Evolutionary conservation across 1,284 basidiomycete genomes (phyloP).

Genomic region (Ceratobasidium sp.): DNA sequence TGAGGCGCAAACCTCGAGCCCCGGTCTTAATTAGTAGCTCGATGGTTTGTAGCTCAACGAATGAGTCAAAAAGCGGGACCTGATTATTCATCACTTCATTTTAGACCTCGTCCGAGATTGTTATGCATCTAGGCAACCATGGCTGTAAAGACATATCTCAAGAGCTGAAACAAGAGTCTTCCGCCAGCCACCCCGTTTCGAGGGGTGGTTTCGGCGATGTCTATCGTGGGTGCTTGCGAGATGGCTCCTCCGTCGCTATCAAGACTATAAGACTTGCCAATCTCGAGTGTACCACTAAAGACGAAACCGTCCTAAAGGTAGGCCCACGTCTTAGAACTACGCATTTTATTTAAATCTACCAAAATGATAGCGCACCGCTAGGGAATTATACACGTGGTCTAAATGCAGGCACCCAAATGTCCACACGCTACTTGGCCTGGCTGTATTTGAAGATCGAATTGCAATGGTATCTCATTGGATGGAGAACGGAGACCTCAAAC

Average conservation of each 20-base stretch:
- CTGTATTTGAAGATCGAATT: background rate
- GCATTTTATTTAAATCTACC: background rate
- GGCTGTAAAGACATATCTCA: constrained; percentile 10
- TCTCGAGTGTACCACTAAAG: background rate
- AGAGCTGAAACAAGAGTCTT: constrained; percentile 7
- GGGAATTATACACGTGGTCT: constrained; percentile 19
- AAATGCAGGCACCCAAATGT: constrained; percentile 21
- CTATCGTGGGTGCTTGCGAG: background rate
- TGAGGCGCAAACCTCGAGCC: too few relatives aligned
- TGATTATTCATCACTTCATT: background rate
- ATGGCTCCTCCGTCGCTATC: constrained; percentile 15
- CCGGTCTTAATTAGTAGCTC: too few relatives aligned
- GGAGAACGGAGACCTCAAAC: background rate
- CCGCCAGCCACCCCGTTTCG: background rate
- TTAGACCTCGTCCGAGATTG: background rate
- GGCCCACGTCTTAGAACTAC: background rate
- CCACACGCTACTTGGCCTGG: background rate
- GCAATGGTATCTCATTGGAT: constrained; percentile 16
- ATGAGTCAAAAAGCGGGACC: too few relatives aligned
- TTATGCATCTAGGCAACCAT: constrained; percentile 9
- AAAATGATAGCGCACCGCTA: background rate
- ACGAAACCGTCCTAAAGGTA: background rate
- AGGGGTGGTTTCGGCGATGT: constrained; percentile 19
- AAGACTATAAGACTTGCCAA: background rate
- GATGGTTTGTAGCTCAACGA: too few relatives aligned